Evolutionary conservation across 2,329 filamentous ascomycete genomes (phyloP), one percentile per base, ranked within the genome.

Genomic region (Penicillium sp.): DNA sequence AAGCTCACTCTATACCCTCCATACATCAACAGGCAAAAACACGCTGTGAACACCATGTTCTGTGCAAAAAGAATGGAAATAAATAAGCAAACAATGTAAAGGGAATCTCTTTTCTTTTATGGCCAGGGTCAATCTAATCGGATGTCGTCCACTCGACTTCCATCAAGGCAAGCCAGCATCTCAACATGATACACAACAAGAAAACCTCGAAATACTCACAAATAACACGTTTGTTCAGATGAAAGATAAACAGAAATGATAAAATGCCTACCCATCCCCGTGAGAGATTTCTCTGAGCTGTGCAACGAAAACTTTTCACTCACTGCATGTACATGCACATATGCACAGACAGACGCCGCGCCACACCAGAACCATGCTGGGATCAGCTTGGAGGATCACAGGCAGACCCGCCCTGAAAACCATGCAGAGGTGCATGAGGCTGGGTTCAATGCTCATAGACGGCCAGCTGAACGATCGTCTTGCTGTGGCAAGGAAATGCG

Each of bases 281-380:
- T 31, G 49, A 22, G 55, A 47, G 54, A 46, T 44, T 28, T 29
- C 42, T 35, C 39, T 37, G 40, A 49, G 33, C 22, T 27, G 31
- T 50, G 49, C 49, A 50, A 56, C 41, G 28, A 54, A 49, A 49
- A 36, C 10, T 43, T 37, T 54, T 38, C 45, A 25, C 43, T 47
- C 49, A 34, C 31, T 50, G 37, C 48, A 50, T 49, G 43, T 49
- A 45, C 42, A 53, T 55, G 49, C 50, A 52, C 35, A 25, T 46
- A 50, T 52, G 56, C 57, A 56, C 51, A 49, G 44, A 52, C 44
- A 44, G n/a, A n/a, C n/a, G 37, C 47, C 31, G 49, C 57, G 54
- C 54, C 58, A 55, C 52, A 50, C 22, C 36, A 49, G 47, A 30
- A 38, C 34, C 33, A 30, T 46, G 37, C 18, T 38, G 52, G 27